Percentiles rank a stretch among this genome's conserved stretches.
These are phyloP conservation scores for Mycena floridula DNA, from an alignment of 768 basidiomycete genomes.

Conservation along the genomic window DNA sequence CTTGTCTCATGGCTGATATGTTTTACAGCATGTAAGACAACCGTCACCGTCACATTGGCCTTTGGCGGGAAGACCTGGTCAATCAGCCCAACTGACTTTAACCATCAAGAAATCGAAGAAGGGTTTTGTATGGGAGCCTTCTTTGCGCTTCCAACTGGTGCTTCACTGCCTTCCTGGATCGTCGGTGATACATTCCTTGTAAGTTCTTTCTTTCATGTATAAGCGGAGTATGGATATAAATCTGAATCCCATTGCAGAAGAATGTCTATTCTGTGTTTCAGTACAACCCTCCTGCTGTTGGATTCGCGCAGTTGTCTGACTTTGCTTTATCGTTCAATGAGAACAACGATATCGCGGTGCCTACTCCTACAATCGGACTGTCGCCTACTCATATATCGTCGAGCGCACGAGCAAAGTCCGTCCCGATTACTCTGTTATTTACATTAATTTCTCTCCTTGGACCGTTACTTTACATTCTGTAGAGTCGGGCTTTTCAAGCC, in stretches of 20 bases:
- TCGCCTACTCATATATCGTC: too few relatives aligned
- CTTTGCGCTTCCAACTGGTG: slow-evolving; percentile 57
- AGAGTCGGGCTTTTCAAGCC: too few relatives aligned
- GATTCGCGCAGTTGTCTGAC: slow-evolving; percentile 72
- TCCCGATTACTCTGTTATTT: too few relatives aligned
- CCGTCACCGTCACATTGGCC: slow-evolving; percentile 56
- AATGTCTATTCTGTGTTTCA: slow-evolving; percentile 92
- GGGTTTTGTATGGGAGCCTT: slow-evolving; percentile 79
- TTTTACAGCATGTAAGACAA: slow-evolving; percentile 60
- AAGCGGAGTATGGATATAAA: neutral
- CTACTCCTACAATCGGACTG: slow-evolving; percentile 59
- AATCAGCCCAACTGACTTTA: slow-evolving; percentile 75
- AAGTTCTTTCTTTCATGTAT: slow-evolving; percentile 8
- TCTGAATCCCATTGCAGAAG: slow-evolving; percentile 47
- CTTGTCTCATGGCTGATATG: slow-evolving; percentile 10
- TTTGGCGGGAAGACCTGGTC: slow-evolving; percentile 79
- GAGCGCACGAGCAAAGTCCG: too few relatives aligned
- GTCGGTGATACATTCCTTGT: slow-evolving; percentile 86
- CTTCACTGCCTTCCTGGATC: slow-evolving; percentile 69
- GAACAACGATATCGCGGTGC: slow-evolving; percentile 28
- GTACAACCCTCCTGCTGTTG: slow-evolving; percentile 71
- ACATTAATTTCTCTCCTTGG: too few relatives aligned
- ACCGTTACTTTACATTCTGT: too few relatives aligned
- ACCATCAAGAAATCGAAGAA: slow-evolving; percentile 47
- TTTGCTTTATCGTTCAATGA: slow-evolving; percentile 44